phyloP scores from a whole-genome alignment of 495 filamentous ascomycete genomes.

The Cairneyella variabilis region DNA sequence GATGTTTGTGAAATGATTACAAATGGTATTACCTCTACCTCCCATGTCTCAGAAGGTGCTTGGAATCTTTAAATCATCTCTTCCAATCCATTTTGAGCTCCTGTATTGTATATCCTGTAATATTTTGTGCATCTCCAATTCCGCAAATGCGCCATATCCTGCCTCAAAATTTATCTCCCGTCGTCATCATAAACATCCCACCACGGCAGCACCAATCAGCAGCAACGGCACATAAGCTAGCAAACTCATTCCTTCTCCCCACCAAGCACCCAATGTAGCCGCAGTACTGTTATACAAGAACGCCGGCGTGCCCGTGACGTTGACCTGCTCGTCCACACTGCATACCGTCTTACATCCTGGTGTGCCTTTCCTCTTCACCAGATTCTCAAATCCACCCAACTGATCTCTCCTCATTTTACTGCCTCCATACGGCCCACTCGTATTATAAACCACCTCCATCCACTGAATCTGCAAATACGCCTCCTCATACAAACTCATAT shows the following conservation, averaged over 20 bases:
- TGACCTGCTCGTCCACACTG: conserved; percentile 42
- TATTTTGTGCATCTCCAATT: no score
- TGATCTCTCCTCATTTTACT: conserved; percentile 8
- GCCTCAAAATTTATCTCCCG: no score
- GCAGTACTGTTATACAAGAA: conserved; percentile 38
- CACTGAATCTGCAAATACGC: conserved; percentile 70
- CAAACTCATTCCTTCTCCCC: conserved; percentile 1
- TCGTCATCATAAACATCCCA: conserved; percentile 6
- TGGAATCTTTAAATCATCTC: no score
- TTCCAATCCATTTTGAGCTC: no score
- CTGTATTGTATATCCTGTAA: no score
- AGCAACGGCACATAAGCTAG: conserved; percentile 18
- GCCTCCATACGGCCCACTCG: conserved; percentile 26
- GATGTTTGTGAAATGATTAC: no score
- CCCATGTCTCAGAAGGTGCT: no score
- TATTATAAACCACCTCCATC: conserved; percentile 71
- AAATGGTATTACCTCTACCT: no score
- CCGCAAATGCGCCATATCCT: no score
- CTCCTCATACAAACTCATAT: conserved; percentile 55
- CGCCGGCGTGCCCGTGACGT: conserved; percentile 37
- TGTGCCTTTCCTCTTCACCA: conserved; percentile 16
- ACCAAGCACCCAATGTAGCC: background rate
- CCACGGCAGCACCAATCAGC: background rate
- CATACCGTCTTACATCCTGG: conserved; percentile 39
- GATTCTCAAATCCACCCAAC: background rate